Percentiles rank a stretch among this genome's conserved stretches.
These are phyloP conservation scores for Tetragonia tetragonoides DNA, from an alignment of 148 eudicot species.

Conservation along the genomic window DNA sequence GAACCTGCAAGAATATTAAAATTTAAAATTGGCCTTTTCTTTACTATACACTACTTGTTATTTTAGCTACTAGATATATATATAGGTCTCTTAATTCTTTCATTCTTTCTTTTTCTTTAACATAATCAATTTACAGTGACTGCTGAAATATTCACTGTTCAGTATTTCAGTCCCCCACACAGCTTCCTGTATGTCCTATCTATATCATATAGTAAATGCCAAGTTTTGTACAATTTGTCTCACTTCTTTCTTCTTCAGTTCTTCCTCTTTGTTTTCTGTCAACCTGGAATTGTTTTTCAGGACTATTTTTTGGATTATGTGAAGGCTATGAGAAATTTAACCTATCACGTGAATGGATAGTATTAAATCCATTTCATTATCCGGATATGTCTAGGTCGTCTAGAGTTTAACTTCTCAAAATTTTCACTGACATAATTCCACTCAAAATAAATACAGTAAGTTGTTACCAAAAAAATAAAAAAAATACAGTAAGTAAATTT, in stretches of 20 bases:
- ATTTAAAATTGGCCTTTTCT: neutral
- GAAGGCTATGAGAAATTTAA: too few species aligned
- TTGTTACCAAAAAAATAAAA: too few species aligned
- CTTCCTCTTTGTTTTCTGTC: neutral
- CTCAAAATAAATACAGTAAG: too few species aligned
- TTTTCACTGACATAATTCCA: too few species aligned
- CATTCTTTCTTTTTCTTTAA: too few species aligned
- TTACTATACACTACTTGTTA: neutral
- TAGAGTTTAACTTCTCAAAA: too few species aligned
- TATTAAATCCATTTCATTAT: too few species aligned
- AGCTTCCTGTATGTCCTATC: neutral
- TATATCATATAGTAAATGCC: constrained; percentile 1
- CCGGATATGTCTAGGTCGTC: too few species aligned
- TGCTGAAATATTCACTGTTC: neutral
- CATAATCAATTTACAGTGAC: neutral
- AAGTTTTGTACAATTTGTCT: neutral
- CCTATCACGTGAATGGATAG: too few species aligned
- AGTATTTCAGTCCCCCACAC: neutral
- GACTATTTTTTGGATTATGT: neutral
- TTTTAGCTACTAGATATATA: neutral
- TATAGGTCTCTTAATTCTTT: neutral
- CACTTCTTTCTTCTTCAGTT: neutral
- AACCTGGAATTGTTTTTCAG: neutral
- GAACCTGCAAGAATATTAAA: constrained; percentile 12
- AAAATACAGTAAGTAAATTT: too few species aligned